Conservation (phyloP, 202 grass and related monocot species). For the Digitaria exilis region DNA sequence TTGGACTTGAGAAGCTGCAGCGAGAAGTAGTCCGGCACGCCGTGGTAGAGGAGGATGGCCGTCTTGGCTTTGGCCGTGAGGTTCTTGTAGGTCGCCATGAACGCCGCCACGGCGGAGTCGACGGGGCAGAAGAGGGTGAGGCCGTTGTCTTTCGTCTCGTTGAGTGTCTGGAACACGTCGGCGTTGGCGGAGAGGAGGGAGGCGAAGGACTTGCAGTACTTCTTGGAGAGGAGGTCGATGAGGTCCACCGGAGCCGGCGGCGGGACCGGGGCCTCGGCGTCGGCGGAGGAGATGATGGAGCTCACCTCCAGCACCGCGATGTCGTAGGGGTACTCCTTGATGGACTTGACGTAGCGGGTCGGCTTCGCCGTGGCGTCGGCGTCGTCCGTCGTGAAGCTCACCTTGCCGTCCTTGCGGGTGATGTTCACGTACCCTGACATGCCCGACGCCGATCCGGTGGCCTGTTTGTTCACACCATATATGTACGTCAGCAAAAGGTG, state of each 20-base stretch:
- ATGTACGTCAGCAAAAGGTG: background rate
- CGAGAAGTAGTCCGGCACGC: slow-evolving; percentile 79
- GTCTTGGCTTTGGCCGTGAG: slow-evolving; percentile 65
- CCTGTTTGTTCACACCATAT: slow-evolving; percentile 14
- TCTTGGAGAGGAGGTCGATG: slow-evolving; percentile 70
- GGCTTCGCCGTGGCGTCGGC: slow-evolving; percentile 43
- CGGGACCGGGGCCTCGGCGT: slow-evolving; percentile 83
- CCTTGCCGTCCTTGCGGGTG: slow-evolving; percentile 64
- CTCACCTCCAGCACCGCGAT: slow-evolving; percentile 68
- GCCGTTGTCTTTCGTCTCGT: slow-evolving; percentile 67
- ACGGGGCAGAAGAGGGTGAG: slow-evolving; percentile 85
- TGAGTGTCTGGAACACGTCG: slow-evolving; percentile 46
- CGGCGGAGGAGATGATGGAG: slow-evolving; percentile 64
- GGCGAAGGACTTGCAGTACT: slow-evolving; percentile 78
- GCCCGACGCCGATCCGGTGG: slow-evolving; percentile 64
- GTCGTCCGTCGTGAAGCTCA: slow-evolving; percentile 67
- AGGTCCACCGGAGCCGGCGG: slow-evolving; percentile 72
- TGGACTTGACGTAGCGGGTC: slow-evolving; percentile 57
- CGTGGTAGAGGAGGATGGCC: slow-evolving; percentile 75
- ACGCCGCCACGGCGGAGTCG: slow-evolving; percentile 67
- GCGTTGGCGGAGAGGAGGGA: slow-evolving; percentile 52
- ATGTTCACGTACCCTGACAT: slow-evolving; percentile 94
- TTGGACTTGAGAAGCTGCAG: slow-evolving; percentile 78
- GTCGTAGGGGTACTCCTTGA: slow-evolving; percentile 84
- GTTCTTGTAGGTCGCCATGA: slow-evolving; percentile 74